These are phyloP conservation scores for Phycomyces blakesleeanus DNA, from an alignment of 192 early-diverging fungal species.

Conservation along the genomic window DNA sequence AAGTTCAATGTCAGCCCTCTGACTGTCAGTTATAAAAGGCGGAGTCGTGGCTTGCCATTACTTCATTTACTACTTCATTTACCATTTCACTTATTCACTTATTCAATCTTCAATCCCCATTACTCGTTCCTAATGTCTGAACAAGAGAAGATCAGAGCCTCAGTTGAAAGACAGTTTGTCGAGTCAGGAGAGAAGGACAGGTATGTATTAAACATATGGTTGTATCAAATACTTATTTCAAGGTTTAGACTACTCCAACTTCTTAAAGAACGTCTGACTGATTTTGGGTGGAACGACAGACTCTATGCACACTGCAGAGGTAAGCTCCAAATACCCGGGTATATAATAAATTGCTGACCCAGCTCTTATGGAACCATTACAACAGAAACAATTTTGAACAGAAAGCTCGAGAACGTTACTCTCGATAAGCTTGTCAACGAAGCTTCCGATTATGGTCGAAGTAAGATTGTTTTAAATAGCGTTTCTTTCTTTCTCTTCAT, in stretches of 20 bases:
- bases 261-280: conserved; percentile 20
- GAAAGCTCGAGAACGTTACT: conserved; percentile 16
- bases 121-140: conserved; percentile 1
- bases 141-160: conserved; percentile 20
- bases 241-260: conserved; percentile 14
- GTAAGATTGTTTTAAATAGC: too few species aligned
- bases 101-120: conserved; percentile 1
- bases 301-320: conserved; percentile 30
- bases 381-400: conserved; percentile 18
- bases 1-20: too few species aligned
- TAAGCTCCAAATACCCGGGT: not conserved
- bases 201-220: not conserved
- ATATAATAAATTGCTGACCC: not conserved
- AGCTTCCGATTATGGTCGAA: conserved; percentile 21
- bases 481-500: not conserved
- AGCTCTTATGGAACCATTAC: too few species aligned
- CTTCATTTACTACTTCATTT: not conserved
- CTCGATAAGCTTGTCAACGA: conserved; percentile 18
- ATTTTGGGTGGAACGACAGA: conserved; percentile 31
- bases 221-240: not conserved
- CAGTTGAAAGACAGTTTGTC: conserved; percentile 23
- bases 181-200: conserved; percentile 30
- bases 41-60: too few species aligned
- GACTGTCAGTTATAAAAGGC: too few species aligned
- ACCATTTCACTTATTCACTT: not conserved